These are phyloP conservation scores for Globisporangium takayamanum DNA, from an alignment of 352 stramenopile genomes.

Conservation along the genomic window DNA sequence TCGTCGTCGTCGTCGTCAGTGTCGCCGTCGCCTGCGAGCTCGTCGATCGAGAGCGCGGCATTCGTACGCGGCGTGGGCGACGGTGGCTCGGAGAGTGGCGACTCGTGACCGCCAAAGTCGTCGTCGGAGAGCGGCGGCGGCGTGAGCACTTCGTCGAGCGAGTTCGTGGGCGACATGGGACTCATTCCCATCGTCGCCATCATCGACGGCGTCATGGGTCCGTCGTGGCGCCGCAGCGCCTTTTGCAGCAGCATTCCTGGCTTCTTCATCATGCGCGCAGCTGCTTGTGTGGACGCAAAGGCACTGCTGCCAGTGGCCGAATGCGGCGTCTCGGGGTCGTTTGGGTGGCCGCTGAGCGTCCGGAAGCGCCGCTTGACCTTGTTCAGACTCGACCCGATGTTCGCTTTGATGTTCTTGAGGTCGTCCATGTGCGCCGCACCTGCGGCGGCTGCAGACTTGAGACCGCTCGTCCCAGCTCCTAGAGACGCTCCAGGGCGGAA, in stretches of 20 bases:
- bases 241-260: constrained; percentile 65
- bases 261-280: constrained; percentile 66
- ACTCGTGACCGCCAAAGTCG: constrained; percentile 8
- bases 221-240: constrained; percentile 22
- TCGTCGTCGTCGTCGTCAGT: constrained; percentile 9
- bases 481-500: constrained; percentile 19
- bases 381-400: constrained; percentile 69
- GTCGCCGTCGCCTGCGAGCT: constrained; percentile 1
- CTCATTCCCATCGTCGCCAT: constrained; percentile 2
- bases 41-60: constrained; percentile 1
- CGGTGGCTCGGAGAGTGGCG: constrained; percentile 8
- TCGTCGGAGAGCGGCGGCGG: constrained; percentile 17
- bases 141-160: constrained; percentile 22
- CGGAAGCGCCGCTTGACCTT: constrained; percentile 73
- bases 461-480: not conserved
- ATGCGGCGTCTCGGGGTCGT: constrained; percentile 23
- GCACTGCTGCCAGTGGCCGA: not conserved
- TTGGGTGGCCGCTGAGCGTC: constrained; percentile 47
- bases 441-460: constrained; percentile 11
- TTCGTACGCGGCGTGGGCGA: not conserved
- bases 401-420: constrained; percentile 66
- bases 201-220: not conserved
- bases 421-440: constrained; percentile 43
- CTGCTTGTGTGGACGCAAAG: constrained; percentile 24
- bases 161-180: constrained; percentile 18